These are phyloP conservation scores for Xylaria scruposa DNA, from an alignment of 495 filamentous ascomycete genomes.

Conservation along the genomic window DNA sequence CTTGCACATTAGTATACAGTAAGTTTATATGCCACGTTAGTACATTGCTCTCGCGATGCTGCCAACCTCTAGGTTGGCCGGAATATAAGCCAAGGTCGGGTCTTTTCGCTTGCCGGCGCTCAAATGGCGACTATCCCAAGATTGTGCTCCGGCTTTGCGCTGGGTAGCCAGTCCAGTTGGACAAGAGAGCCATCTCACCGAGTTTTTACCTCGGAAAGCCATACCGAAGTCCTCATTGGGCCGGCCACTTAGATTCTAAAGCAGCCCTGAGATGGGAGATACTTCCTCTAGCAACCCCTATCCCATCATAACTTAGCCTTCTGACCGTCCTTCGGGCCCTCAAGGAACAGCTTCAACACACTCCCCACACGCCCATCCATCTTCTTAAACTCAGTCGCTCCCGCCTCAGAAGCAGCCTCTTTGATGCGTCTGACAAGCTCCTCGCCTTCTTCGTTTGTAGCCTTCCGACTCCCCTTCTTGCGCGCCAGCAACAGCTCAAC, in stretches of 20 bases:
- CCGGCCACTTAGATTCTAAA: not conserved
- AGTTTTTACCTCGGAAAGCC: not conserved
- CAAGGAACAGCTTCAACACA: slow-evolving; percentile 44
- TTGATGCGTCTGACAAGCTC: slow-evolving; percentile 42
- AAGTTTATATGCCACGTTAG: not conserved
- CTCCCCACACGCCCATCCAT: slow-evolving; percentile 47
- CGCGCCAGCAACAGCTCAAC: slow-evolving; percentile 67
- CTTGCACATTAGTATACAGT: slow-evolving; percentile 20
- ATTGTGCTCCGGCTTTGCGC: not conserved
- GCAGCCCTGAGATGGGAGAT: not conserved
- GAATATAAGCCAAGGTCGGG: not conserved
- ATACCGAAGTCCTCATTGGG: not conserved
- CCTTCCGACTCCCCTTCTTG: slow-evolving; percentile 42
- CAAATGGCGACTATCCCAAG: not conserved
- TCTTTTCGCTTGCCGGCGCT: not conserved
- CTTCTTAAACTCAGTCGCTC: slow-evolving; percentile 47
- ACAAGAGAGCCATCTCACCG: not conserved
- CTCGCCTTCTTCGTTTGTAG: slow-evolving; percentile 45
- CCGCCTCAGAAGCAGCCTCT: slow-evolving; percentile 39
- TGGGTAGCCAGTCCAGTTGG: not conserved
- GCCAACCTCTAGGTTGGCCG: not conserved
- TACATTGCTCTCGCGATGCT: not conserved
- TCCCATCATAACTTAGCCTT: not conserved
- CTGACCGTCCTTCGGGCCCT: slow-evolving; percentile 36
- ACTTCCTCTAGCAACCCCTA: not conserved